These are phyloP conservation scores for Solanum virginianum DNA, from an alignment of 257 asterid species.

Conservation along the genomic window DNA sequence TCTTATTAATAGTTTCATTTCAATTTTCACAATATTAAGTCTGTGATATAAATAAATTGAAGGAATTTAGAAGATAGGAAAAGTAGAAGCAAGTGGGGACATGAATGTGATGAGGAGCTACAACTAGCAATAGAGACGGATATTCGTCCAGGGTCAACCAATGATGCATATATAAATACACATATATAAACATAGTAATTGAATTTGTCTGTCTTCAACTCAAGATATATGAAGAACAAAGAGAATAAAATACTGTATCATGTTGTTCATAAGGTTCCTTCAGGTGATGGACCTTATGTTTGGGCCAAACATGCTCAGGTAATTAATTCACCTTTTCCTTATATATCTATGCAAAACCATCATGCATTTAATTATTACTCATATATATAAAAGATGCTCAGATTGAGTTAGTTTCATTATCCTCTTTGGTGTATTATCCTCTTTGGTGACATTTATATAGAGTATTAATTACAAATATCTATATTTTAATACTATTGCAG, in stretches of 20 bases:
- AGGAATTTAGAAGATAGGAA: not conserved
- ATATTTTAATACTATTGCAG: no score
- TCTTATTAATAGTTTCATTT: no score
- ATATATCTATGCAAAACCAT: no score
- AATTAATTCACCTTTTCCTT: no score
- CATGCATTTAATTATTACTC: no score
- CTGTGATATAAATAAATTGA: not conserved
- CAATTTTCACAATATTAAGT: no score
- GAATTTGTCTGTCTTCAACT: not conserved
- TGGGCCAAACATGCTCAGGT: slow-evolving; percentile 92
- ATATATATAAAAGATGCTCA: no score
- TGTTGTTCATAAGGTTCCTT: slow-evolving; percentile 69
- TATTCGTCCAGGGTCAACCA: not conserved
- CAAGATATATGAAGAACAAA: not conserved
- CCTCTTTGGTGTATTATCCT: no score
- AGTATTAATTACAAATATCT: no score
- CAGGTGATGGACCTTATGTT: slow-evolving; percentile 89
- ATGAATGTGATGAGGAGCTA: not conserved
- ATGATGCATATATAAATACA: not conserved
- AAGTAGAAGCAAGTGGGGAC: not conserved
- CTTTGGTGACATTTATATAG: no score
- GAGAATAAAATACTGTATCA: slow-evolving; percentile 25
- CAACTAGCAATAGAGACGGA: not conserved
- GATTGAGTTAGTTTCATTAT: no score
- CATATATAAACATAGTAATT: no score